These are phyloP conservation scores for Cantharellus cinnabarinus DNA, from an alignment of 768 basidiomycete genomes.

Conservation along the genomic window DNA sequence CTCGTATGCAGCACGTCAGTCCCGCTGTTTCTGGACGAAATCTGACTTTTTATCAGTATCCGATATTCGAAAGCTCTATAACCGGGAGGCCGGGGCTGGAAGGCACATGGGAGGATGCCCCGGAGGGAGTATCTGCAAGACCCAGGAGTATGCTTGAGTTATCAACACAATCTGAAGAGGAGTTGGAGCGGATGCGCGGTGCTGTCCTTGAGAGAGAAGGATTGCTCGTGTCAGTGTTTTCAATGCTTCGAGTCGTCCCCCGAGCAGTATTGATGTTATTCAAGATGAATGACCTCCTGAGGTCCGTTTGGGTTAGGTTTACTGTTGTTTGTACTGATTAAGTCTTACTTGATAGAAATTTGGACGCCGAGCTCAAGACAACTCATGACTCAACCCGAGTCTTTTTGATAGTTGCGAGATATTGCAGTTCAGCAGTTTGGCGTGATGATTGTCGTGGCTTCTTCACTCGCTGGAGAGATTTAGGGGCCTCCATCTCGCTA, in stretches of 20 bases:
- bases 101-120: conserved; percentile 28
- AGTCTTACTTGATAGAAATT: conserved; percentile 26
- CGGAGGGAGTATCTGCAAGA: conserved; percentile 27
- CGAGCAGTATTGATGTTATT: conserved; percentile 65
- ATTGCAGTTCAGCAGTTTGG: conserved; percentile 68
- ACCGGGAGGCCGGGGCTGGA: conserved; percentile 66
- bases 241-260: conserved; percentile 71
- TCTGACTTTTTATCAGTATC: conserved; percentile 35
- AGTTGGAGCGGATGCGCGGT: conserved; percentile 61
- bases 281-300: conserved; percentile 69
- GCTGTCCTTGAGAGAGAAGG: conserved; percentile 74
- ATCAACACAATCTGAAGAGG: conserved; percentile 46
- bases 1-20: conserved; percentile 26
- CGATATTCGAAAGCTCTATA: conserved; percentile 85
- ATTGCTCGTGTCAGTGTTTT: conserved; percentile 64
- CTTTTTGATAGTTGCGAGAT: conserved; percentile 80
- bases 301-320: conserved; percentile 22
- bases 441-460: conserved; percentile 36
- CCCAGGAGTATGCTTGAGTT: conserved; percentile 62
- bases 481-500: conserved; percentile 11
- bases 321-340: not conserved
- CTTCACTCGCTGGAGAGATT: conserved; percentile 9
- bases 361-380: conserved; percentile 71
- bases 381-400: conserved; percentile 58
- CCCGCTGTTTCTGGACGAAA: too few species aligned